Percentiles rank a stretch among this genome's conserved stretches.
Conservation (phyloP, 208 protist species). For the Kentomonas sorsogonicus region DNA sequence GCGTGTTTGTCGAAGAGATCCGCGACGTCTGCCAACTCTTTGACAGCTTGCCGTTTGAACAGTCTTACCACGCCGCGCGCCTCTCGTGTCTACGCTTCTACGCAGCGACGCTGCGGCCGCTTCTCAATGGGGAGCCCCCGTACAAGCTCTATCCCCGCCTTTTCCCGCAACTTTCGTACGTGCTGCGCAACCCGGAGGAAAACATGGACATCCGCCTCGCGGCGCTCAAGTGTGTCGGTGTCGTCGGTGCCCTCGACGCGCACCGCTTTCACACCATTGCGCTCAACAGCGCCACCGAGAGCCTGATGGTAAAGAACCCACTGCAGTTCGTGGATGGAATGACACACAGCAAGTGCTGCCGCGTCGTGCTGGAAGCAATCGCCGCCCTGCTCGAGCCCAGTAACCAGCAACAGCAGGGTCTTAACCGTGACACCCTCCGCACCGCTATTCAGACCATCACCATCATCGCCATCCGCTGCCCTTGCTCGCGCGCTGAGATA, state of each 20-base stretch:
- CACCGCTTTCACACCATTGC: conserved; percentile 64
- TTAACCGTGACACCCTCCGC: conserved; percentile 45
- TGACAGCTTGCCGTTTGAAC: conserved; percentile 48
- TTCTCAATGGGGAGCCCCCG: conserved; percentile 49
- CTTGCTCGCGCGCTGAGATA: conserved; percentile 59
- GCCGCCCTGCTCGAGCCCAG: conserved; percentile 39
- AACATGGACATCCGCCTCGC: conserved; percentile 70
- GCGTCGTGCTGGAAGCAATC: conserved; percentile 53
- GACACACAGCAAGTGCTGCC: conserved; percentile 71
- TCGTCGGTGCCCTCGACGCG: conserved; percentile 74
- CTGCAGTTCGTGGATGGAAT: conserved; percentile 31
- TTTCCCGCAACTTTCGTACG: conserved; percentile 51
- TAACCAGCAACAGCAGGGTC: conserved; percentile 11
- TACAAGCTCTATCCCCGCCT: conserved; percentile 73
- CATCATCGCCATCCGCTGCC: conserved; percentile 64
- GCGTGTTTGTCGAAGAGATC: conserved; percentile 56
- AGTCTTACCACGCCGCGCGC: conserved; percentile 38
- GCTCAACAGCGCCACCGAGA: conserved; percentile 31
- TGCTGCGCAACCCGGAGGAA: conserved; percentile 64
- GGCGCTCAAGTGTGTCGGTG: conserved; percentile 66
- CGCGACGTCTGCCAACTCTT: conserved; percentile 51
- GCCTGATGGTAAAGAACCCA: conserved; percentile 16
- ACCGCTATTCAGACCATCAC: conserved; percentile 68
- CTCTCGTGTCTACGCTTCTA: conserved; percentile 76
- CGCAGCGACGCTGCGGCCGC: conserved; percentile 51